Evolutionary conservation across 2,329 filamentous ascomycete genomes (phyloP).

Genomic region (Exophiala xenobiotica): DNA sequence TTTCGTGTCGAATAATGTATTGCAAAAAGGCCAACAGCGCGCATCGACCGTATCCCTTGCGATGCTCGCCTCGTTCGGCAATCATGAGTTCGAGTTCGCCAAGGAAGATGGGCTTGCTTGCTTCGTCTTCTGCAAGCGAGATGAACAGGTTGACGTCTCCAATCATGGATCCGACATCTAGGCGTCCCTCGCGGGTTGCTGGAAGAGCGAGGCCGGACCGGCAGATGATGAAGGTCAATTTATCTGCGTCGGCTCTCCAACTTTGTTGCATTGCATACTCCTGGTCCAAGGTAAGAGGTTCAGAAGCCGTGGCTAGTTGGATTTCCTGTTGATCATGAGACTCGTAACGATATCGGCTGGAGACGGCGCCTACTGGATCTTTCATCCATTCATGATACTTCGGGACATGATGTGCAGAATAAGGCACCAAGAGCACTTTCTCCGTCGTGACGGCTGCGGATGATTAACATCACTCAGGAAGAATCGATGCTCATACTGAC

Average conservation of each 20-base stretch:
- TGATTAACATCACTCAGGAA: not conserved
- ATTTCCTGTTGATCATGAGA: constrained; percentile 56
- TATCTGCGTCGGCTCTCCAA: constrained; percentile 80
- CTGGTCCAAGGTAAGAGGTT: constrained; percentile 73
- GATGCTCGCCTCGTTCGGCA: constrained; percentile 57
- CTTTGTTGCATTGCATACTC: constrained; percentile 89
- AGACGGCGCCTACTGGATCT: constrained; percentile 57
- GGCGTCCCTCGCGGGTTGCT: constrained; percentile 45
- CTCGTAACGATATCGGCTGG: constrained; percentile 9
- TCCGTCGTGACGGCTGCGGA: constrained; percentile 64
- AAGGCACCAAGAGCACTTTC: constrained; percentile 75
- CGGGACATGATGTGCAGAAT: constrained; percentile 75
- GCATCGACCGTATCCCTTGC: constrained; percentile 64
- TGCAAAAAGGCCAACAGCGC: constrained; percentile 67
- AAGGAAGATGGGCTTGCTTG: constrained; percentile 34
- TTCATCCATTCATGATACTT: constrained; percentile 92
- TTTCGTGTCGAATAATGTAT: constrained; percentile 61
- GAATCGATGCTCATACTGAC: constrained; percentile 23
- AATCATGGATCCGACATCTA: constrained; percentile 60
- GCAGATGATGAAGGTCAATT: constrained; percentile 80
- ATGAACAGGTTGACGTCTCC: constrained; percentile 84
- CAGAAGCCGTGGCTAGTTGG: constrained; percentile 81
- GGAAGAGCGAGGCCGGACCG: constrained; percentile 7
- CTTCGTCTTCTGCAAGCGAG: constrained; percentile 50
- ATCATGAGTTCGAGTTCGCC: constrained; percentile 90